These are phyloP conservation scores for Dictyophora rubrovolvata DNA, from an alignment of 768 basidiomycete species.

Conservation along the genomic window DNA sequence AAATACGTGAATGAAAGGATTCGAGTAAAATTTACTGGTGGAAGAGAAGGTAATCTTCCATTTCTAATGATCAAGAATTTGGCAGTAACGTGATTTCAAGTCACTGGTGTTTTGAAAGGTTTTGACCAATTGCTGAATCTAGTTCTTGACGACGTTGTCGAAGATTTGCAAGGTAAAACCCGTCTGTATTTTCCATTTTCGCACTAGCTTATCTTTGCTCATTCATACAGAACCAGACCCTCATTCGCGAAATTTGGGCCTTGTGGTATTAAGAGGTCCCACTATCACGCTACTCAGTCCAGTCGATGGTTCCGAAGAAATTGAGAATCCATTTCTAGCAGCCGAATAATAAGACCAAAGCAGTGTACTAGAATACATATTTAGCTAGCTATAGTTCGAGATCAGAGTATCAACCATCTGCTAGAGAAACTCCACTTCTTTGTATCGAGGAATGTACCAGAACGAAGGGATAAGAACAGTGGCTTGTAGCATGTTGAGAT, in stretches of 20 bases:
- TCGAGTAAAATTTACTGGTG: constrained; percentile 96
- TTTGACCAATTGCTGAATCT: constrained; percentile 95
- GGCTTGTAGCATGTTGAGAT: neutral
- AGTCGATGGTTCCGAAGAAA: constrained; percentile 91
- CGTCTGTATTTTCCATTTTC: constrained; percentile 14
- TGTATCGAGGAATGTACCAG: neutral
- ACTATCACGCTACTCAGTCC: constrained; percentile 92
- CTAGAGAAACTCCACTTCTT: neutral
- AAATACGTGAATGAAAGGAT: constrained; percentile 91
- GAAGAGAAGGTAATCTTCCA: constrained; percentile 64
- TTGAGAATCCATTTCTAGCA: constrained; percentile 76
- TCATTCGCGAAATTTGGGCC: constrained; percentile 58
- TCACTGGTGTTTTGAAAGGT: constrained; percentile 87
- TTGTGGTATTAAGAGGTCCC: constrained; percentile 87
- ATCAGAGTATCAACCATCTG: neutral
- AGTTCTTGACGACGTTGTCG: constrained; percentile 91
- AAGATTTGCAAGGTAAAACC: constrained; percentile 54
- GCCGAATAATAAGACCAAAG: constrained; percentile 37
- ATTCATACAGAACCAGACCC: constrained; percentile 48
- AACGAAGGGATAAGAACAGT: neutral
- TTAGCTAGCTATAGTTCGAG: neutral
- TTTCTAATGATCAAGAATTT: constrained; percentile 3
- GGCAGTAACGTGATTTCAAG: constrained; percentile 29
- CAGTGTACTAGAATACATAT: neutral
- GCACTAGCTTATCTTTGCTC: constrained; percentile 5